phyloP scores from a whole-genome alignment of 495 filamentous ascomycete genomes.

The Tuber aestivum region DNA sequence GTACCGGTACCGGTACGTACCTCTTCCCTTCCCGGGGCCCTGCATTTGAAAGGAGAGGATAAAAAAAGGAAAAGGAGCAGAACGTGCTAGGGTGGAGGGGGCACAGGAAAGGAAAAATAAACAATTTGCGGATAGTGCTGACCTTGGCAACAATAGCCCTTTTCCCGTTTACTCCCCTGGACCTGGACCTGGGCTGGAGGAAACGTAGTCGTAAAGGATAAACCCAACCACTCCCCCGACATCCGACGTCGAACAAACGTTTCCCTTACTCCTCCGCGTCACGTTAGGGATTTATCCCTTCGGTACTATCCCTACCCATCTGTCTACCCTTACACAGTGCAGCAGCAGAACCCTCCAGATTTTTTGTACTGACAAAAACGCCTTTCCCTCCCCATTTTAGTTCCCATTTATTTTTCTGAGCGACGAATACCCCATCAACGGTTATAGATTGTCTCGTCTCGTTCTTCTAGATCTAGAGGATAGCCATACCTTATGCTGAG shows the following conservation, averaged over 20 bases:
- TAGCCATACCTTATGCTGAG: constrained; percentile 28
- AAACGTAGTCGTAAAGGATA: constrained; percentile 9
- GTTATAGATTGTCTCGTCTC: background rate
- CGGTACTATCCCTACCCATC: constrained; percentile 4
- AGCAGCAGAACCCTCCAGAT: constrained; percentile 7
- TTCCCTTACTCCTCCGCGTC: background rate
- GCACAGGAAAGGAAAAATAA: constrained; percentile 8
- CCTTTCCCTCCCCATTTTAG: constrained; percentile 26
- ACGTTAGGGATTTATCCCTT: background rate
- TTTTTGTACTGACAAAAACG: constrained; percentile 13
- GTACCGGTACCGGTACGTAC: too few relatives aligned
- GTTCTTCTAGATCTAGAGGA: constrained; percentile 16
- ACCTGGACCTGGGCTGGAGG: constrained; percentile 17
- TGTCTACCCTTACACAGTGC: constrained; percentile 11
- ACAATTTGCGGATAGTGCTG: constrained; percentile 21
- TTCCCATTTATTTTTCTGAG: constrained; percentile 9
- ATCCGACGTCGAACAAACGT: constrained; percentile 15
- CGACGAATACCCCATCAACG: background rate
- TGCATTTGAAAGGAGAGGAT: constrained; percentile 12
- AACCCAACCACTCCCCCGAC: constrained; percentile 20
- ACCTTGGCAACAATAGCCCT: constrained; percentile 17
- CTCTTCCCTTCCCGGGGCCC: constrained; percentile 6
- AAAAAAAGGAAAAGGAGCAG: background rate
- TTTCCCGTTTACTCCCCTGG: constrained; percentile 24
- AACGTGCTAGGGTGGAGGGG: background rate